Conservation (phyloP, 805 yeast species). For the Lipomyces spencermartinsiae region DNA sequence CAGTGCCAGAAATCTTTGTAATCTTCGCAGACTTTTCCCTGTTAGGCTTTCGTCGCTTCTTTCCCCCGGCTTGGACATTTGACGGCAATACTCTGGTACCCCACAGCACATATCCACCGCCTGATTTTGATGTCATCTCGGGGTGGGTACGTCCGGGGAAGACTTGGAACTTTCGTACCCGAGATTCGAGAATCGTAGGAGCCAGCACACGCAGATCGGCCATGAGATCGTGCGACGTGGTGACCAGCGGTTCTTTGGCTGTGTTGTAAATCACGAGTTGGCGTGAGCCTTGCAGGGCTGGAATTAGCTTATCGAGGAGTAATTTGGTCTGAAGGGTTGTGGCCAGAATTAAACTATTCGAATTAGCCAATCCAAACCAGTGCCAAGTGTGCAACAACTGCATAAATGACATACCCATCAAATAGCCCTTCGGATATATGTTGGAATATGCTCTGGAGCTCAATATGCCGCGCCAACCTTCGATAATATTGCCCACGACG, state of each 20-base stretch:
- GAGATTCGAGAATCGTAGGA: constrained; percentile 80
- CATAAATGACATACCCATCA: constrained; percentile 31
- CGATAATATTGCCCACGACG: constrained; percentile 72
- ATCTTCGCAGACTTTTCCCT: neutral
- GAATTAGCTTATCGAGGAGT: constrained; percentile 65
- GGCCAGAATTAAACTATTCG: constrained; percentile 75
- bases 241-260: constrained; percentile 78
- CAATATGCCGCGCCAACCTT: constrained; percentile 63
- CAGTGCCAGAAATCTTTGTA: neutral
- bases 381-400: neutral
- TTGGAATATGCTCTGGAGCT: constrained; percentile 40
- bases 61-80: constrained; percentile 32
- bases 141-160: constrained; percentile 96
- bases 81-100: constrained; percentile 81
- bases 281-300: constrained; percentile 79
- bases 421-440: constrained; percentile 42
- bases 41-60: constrained; percentile 18
- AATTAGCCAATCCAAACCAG: constrained; percentile 56
- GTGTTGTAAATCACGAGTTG: constrained; percentile 84
- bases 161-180: constrained; percentile 88
- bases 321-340: constrained; percentile 74
- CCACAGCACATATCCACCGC: constrained; percentile 85
- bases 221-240: constrained; percentile 70
- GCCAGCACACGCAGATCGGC: constrained; percentile 74
- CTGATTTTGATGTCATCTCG: constrained; percentile 88